Evolutionary conservation across 371 early-diverging fungal species (phyloP).

Genomic region (Blakeslea trispora): DNA sequence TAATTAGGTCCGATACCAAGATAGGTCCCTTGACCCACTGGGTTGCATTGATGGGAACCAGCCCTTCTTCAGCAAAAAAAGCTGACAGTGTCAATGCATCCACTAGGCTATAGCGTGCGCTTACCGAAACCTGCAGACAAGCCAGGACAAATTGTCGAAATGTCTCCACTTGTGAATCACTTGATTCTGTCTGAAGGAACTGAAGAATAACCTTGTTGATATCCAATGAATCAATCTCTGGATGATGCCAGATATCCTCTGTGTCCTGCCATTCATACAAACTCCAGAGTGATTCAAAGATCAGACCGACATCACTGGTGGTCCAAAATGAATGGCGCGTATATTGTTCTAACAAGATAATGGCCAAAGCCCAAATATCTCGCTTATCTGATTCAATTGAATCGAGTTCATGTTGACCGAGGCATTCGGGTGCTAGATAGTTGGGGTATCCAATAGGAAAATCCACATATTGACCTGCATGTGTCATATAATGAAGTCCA

Average conservation of each 20-base stretch:
- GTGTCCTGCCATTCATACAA: slow-evolving; percentile 36
- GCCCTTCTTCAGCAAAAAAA: slow-evolving; percentile 20
- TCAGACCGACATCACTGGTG: slow-evolving; percentile 43
- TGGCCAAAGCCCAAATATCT: slow-evolving; percentile 65
- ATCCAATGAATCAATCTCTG: slow-evolving; percentile 34
- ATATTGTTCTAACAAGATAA: slow-evolving; percentile 60
- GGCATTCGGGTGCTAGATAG: slow-evolving; percentile 43
- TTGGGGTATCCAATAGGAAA: slow-evolving; percentile 62
- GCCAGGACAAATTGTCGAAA: slow-evolving; percentile 31
- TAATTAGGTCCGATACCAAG: slow-evolving; percentile 36
- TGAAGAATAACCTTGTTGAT: slow-evolving; percentile 36
- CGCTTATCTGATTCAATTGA: slow-evolving; percentile 30
- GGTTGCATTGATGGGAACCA: slow-evolving; percentile 4
- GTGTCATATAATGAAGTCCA: slow-evolving; percentile 68
- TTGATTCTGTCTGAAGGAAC: slow-evolving; percentile 31
- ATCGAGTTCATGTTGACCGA: slow-evolving; percentile 6
- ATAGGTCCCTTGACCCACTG: slow-evolving; percentile 43
- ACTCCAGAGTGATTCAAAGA: slow-evolving; percentile 43
- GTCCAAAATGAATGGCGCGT: slow-evolving; percentile 62
- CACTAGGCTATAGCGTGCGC: slow-evolving; percentile 14
- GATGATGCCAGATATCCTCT: slow-evolving; percentile 33
- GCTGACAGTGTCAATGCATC: slow-evolving; percentile 23
- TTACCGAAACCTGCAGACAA: slow-evolving; percentile 27
- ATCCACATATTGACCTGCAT: slow-evolving; percentile 57
- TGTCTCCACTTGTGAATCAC: slow-evolving; percentile 11